Evolutionary conservation across 148 eudicot genomes (phyloP).

Genomic region (Polygonum maritimum): DNA sequence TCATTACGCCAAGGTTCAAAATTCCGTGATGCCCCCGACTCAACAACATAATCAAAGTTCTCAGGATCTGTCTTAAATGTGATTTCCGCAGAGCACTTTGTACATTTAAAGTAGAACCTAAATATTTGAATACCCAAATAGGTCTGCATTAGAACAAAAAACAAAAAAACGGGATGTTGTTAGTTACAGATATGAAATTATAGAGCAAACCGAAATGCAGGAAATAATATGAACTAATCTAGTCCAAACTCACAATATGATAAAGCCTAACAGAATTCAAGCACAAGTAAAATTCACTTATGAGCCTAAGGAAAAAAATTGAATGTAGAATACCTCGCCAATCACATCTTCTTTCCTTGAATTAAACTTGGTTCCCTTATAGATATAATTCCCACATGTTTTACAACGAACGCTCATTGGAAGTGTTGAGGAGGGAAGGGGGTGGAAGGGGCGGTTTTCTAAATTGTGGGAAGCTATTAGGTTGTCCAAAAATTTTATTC

Average conservation of each 20-base stretch:
- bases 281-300: not conserved
- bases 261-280: too few relatives aligned
- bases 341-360: constrained; percentile 72
- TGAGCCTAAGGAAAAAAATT: not conserved
- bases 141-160: constrained; percentile 48
- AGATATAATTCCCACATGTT: constrained; percentile 82
- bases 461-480: too few relatives aligned
- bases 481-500: too few relatives aligned
- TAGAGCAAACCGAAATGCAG: not conserved
- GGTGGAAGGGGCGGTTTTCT: too few relatives aligned
- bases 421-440: too few relatives aligned
- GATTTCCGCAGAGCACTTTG: too few relatives aligned
- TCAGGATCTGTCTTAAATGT: too few relatives aligned
- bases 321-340: constrained; percentile 48
- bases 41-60: too few relatives aligned
- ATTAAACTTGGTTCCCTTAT: constrained; percentile 88
- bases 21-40: too few relatives aligned
- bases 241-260: too few relatives aligned
- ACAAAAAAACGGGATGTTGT: not conserved
- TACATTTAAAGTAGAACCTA: constrained; percentile 84
- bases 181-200: not conserved
- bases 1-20: too few relatives aligned
- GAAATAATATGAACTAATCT: not conserved
- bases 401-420: constrained; percentile 82
- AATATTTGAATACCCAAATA: constrained; percentile 86